Evolutionary conservation across 1,284 basidiomycete genomes (phyloP), one percentile per base, ranked within the genome.

Genomic region (Volvariella volvacea): DNA sequence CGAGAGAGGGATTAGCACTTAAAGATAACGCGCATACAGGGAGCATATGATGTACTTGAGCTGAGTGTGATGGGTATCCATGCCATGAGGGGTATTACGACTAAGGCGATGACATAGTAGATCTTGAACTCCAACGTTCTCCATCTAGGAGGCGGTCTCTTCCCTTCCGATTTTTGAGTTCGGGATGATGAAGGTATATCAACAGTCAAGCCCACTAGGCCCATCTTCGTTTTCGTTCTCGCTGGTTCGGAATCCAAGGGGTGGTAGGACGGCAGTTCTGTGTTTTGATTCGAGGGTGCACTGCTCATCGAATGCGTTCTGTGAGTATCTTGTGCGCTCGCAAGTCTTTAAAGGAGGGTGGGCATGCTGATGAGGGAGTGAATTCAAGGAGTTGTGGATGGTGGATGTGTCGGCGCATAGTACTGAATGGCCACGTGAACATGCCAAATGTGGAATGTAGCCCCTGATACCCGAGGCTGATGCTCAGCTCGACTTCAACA

Each of bases 1-100:
- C 17, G 25, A 22, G 31, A 37, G 32, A 10, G 22, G n/a, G 42
- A 22, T 38, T 30, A 28, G 43, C 2, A 30, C 6, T 28, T 12
- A 28, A 6, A 28, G n/a, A 28, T 28, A 6, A 12, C 6, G 25
- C 25, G 17, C 31, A 45, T 32, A 17, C 40, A 42, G 45, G 38
- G 39, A 41, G 21, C 40, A n/a, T 19, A 10, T 33, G 19, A 74
- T 84, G 64, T 64, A 91, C 92, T 55, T 45, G 68, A 71, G 57
- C 92, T 95, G 45, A 96, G 60, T n/a, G 67, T 65, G 21, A 89
- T 71, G 0, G 92, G 91, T 50, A 89, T 73, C 74, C 82, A 92
- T 3, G 79, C 66, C 86, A 98, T 90, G 45, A 83, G 56, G 0
- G 88, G 85, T 8, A 97, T 64, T 10, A 76, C 80, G 17, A 87